Base-by-base conservation (phyloP, 139 green algal genomes). In the Chloropicon primus region DNA sequence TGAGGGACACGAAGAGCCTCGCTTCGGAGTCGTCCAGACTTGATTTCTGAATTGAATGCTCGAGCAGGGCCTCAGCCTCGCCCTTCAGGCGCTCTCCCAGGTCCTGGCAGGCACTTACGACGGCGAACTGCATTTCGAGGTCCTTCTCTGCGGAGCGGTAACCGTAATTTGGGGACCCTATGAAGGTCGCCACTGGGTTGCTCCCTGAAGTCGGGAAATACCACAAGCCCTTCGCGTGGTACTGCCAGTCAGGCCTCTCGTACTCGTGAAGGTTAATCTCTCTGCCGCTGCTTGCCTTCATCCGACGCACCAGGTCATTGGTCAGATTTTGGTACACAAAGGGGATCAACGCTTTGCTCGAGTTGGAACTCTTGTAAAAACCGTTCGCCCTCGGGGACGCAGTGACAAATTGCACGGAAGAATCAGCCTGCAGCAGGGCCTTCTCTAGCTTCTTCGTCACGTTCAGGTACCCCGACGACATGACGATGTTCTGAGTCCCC, bases 401-500 rank as follows among this genome's bases (percentile, higher is more conserved):
- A 10, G 72, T 75, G 25, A 75, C 10, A 28, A 75, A 75, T 5
- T 27, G 5, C 17, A 75, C 10, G 26, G 17, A 5, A 5, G 26
- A 5, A 17, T 28, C 72, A 5, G 25, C 17, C 24, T 75, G 72
- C 25, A 75, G 25, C 27, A 88, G 72, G 21, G 41, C 62, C 27
- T 24, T n/a, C 82, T 87, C 84, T 2, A 74, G 76, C 0, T 28
- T 26, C 17, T 25, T 25, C 0, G 83, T 76, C 17, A 88, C 79
- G 53, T 89, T 89, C 22, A 89, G 77, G 82, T 90, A 89, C 1
- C 85, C 83, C 2, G 72, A 84, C 1, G 79, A 73, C 22, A 89
- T 25, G 26, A 75, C 53, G 29, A 90, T 5, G 71, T n/a, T 74
- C 62, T 24, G 25, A 28, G 10, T 27, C 77, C n/a, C n/a, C n/a